Evolutionary conservation across 306 rosid species (phyloP), one percentile per base, ranked within the genome.

Genomic region (Malus fusca): DNA sequence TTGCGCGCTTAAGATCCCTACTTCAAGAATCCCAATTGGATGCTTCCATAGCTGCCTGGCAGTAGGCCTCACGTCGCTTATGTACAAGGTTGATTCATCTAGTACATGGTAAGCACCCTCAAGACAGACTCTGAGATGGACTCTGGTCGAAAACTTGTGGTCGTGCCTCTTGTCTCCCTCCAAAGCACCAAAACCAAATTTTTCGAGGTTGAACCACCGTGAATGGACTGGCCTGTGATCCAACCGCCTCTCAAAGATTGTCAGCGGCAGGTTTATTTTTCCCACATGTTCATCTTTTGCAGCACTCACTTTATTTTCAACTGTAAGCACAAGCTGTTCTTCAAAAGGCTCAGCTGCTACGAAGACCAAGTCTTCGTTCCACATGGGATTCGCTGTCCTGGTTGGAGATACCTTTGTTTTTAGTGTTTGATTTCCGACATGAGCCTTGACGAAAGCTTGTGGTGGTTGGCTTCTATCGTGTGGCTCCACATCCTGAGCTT

Each of bases 311-410:
- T 84, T 85, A 73, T 90, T 88, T 58, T 90, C 96, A 25, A 92
- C 78, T 0, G 92, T 84, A 8, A 92, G 67, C 8, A 75, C 83
- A n/a, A 92, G 85, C 33, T 83, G 82, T 37, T 92, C 97, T 68
- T 92, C 97, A 23, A 92, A 92, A 0, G 96, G 97, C n/a, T 92
- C 97, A 1, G 97, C 97, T 25, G 84, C 92, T n/a, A 90, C 97
- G 37, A 92, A 92, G 55, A 92, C 77, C 44, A 92, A 77, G 71
- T 90, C 96, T 78, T 92, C 96, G 15, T 92, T 92, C 97, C 97
- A 92, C 22, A 80, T 68, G 0, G 96, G 96, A 40, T 87, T 88
- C 2, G 89, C 46, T 4, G 95, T 89, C 46, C 75, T 72, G 7
- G 85, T 84, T 28, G 85, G 90, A 42, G 87, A 87, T 9, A 86